Evolutionary conservation across 192 early-diverging fungal species (phyloP).

Genomic region (Backusella morwellensis): DNA sequence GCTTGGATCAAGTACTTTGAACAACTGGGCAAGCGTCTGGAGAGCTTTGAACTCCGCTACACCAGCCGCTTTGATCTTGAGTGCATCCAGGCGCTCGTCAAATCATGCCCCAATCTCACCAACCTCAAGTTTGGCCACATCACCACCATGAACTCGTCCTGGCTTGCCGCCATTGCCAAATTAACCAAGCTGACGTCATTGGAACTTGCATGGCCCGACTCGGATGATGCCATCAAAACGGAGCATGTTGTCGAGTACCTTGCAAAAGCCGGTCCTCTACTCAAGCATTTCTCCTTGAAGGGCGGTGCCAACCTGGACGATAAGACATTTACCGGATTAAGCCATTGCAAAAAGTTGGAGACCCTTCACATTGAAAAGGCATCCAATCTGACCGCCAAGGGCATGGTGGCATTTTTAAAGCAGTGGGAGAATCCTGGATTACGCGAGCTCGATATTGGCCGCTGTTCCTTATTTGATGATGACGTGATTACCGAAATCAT

Average conservation of each 20-base stretch:
- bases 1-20: constrained; percentile 64
- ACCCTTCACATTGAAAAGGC: constrained; percentile 63
- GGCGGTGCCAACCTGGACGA: constrained; percentile 52
- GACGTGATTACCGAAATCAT: constrained; percentile 53
- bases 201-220: constrained; percentile 19
- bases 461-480: constrained; percentile 68
- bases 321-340: constrained; percentile 44
- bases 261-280: constrained; percentile 37
- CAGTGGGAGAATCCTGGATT: constrained; percentile 41
- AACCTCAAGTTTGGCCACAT: constrained; percentile 49
- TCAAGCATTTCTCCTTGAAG: constrained; percentile 51
- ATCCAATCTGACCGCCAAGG: constrained; percentile 57
- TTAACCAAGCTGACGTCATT: constrained; percentile 46
- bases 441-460: constrained; percentile 52
- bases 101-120: constrained; percentile 39
- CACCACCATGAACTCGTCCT: constrained; percentile 43
- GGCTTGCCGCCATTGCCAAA: constrained; percentile 36
- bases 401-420: constrained; percentile 45
- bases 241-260: constrained; percentile 46
- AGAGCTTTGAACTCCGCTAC: constrained; percentile 54
- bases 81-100: constrained; percentile 48
- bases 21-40: constrained; percentile 47
- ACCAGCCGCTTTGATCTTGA: constrained; percentile 54
- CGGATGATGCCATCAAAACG: constrained; percentile 36
- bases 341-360: constrained; percentile 58